phyloP scores from a whole-genome alignment of 2,329 filamentous ascomycete genomes.

The Epichloe bromicola region DNA sequence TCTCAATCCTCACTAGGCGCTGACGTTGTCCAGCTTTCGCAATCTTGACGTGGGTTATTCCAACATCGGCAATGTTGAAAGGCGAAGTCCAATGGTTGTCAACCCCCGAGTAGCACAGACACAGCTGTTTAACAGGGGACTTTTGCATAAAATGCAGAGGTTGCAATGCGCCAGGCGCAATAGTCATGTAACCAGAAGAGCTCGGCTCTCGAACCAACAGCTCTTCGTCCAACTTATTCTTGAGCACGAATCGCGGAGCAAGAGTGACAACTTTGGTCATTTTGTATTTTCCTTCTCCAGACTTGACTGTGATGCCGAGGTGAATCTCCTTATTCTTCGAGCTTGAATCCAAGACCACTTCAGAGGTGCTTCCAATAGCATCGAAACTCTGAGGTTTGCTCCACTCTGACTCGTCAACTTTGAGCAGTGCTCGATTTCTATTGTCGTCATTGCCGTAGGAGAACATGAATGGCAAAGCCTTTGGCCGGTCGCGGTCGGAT shows the following conservation, averaged over 20 bases:
- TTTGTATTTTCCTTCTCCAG: slow-evolving; percentile 95
- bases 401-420: slow-evolving; percentile 83
- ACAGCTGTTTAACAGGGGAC: slow-evolving; percentile 73
- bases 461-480: slow-evolving; percentile 88
- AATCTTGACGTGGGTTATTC: slow-evolving; percentile 85
- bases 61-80: slow-evolving; percentile 93
- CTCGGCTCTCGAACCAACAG: slow-evolving; percentile 85
- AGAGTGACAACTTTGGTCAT: slow-evolving; percentile 91
- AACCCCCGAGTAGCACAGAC: slow-evolving; percentile 81
- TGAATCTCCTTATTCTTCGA: slow-evolving; percentile 71
- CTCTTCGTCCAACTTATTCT: slow-evolving; percentile 83
- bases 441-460: slow-evolving; percentile 81
- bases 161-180: slow-evolving; percentile 66
- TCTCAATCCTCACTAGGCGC: slow-evolving; percentile 72
- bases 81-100: slow-evolving; percentile 97
- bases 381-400: slow-evolving; percentile 98
- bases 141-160: slow-evolving; percentile 85
- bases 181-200: slow-evolving; percentile 69
- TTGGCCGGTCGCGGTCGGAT: slow-evolving; percentile 43
- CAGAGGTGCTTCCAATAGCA: slow-evolving; percentile 84
- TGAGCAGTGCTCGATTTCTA: slow-evolving; percentile 78
- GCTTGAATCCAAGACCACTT: slow-evolving; percentile 68
- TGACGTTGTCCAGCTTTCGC: slow-evolving; percentile 84
- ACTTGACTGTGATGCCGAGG: slow-evolving; percentile 74
- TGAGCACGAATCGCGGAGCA: slow-evolving; percentile 81